These are phyloP conservation scores for Telfairia occidentalis DNA, from an alignment of 331 rosid species.

Conservation along the genomic window DNA sequence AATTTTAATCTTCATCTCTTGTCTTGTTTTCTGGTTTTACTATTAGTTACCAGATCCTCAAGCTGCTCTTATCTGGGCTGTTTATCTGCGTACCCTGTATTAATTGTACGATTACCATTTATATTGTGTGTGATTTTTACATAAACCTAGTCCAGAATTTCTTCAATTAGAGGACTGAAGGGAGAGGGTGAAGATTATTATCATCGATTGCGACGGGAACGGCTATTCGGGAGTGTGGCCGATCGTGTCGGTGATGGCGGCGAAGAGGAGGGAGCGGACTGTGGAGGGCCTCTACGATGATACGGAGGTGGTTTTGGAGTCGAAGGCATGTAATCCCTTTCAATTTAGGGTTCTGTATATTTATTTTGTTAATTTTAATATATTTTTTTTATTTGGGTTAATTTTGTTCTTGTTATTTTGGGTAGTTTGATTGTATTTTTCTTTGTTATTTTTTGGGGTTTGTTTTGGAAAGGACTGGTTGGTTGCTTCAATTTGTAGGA, in stretches of 20 bases:
- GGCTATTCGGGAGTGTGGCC: slow-evolving; percentile 2
- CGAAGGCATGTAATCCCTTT: slow-evolving; percentile 30
- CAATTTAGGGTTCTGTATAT: slow-evolving; percentile 22
- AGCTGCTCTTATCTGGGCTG: neutral
- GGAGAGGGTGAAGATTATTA: neutral
- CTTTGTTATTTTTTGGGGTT: neutral
- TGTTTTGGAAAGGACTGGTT: neutral
- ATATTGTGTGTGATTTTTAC: slow-evolving; percentile 1
- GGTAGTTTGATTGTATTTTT: neutral
- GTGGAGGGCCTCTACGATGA: slow-evolving; percentile 20
- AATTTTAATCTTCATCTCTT: neutral
- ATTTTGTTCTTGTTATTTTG: neutral
- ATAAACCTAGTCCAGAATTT: neutral
- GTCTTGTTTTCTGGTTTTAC: neutral
- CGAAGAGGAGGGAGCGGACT: slow-evolving; percentile 14
- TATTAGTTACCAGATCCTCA: slow-evolving; percentile 10
- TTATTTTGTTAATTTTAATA: too few species aligned
- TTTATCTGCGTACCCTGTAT: neutral
- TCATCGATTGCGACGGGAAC: slow-evolving; percentile 2
- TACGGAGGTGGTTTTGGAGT: slow-evolving; percentile 13
- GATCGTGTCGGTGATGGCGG: slow-evolving; percentile 20
- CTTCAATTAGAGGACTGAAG: neutral
- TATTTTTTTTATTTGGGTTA: slow-evolving; percentile 2
- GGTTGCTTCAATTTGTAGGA: neutral
- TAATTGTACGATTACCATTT: slow-evolving; percentile 8